Conservation (phyloP, 2,329 filamentous ascomycete genomes). For the Claviceps fusiformis region DNA sequence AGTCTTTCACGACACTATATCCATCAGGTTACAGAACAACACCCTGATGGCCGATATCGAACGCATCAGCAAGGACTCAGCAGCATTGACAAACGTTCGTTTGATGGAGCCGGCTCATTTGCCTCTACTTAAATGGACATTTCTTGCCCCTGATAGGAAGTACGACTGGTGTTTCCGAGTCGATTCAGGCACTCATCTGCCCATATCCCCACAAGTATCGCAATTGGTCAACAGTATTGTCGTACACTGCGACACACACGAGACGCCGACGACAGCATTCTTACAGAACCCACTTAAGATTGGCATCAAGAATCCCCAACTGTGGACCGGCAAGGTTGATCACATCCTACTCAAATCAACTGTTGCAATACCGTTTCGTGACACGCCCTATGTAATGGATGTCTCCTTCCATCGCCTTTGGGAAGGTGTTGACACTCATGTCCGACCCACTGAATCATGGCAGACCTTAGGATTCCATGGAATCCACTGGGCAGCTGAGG, state of each 20-base stretch:
- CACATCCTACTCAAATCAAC: constrained; percentile 15
- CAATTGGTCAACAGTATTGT: constrained; percentile 11
- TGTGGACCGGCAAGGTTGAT: constrained; percentile 1
- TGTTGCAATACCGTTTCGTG: constrained; percentile 15
- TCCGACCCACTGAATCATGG: constrained; percentile 12
- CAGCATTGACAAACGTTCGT: constrained; percentile 12
- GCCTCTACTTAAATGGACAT: constrained; percentile 18
- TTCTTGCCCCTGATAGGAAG: constrained; percentile 22
- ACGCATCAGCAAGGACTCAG: constrained; percentile 1
- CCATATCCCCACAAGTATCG: constrained; percentile 10
- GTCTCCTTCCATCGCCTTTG: constrained; percentile 17
- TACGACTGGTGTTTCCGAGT: constrained; percentile 23
- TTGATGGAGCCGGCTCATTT: constrained; percentile 11
- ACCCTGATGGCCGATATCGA: constrained; percentile 12
- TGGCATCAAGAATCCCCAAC: background rate
- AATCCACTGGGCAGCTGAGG: constrained; percentile 23
- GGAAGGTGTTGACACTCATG: constrained; percentile 9
- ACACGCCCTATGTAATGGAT: constrained; percentile 21
- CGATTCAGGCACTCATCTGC: constrained; percentile 11
- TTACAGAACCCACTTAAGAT: background rate
- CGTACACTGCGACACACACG: constrained; percentile 3
- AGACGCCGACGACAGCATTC: background rate
- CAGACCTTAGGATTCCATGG: constrained; percentile 21
- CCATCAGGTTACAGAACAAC: constrained; percentile 3
- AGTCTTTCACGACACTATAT: constrained; percentile 10